phyloP scores from a whole-genome alignment of 2,329 filamentous ascomycete genomes.

The Gaeumannomyces tritici region DNA sequence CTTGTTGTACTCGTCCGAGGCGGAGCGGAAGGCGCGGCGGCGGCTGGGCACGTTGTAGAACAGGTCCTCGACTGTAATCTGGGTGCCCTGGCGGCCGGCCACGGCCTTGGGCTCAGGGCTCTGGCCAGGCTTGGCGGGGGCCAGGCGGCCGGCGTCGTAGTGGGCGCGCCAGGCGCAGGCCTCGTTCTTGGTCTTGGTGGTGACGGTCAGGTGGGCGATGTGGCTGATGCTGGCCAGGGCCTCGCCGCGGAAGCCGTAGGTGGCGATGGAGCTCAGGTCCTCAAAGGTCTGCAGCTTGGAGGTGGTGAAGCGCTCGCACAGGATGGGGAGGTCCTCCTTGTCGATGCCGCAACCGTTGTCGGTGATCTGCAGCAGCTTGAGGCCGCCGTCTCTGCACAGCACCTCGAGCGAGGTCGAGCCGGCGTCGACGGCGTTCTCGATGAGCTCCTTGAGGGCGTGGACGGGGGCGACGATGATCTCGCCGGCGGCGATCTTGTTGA shows the following conservation, averaged over 20 bases:
- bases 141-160: slow-evolving; percentile 75
- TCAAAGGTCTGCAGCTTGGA: slow-evolving; percentile 93
- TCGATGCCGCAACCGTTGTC: slow-evolving; percentile 96
- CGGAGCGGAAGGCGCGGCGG: slow-evolving; percentile 78
- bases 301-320: slow-evolving; percentile 94
- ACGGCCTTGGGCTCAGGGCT: slow-evolving; percentile 75
- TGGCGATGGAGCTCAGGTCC: slow-evolving; percentile 79
- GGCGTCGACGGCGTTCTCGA: slow-evolving; percentile 97
- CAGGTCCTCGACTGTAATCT: slow-evolving; percentile 92
- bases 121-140: slow-evolving; percentile 80
- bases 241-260: slow-evolving; percentile 96
- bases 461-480: slow-evolving; percentile 98
- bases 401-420: slow-evolving; percentile 87
- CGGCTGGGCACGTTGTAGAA: slow-evolving; percentile 95
- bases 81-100: slow-evolving; percentile 81
- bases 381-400: slow-evolving; percentile 84
- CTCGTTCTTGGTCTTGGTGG: slow-evolving; percentile 83
- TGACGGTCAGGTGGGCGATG: slow-evolving; percentile 91
- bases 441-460: slow-evolving; percentile 89
- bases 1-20: slow-evolving; percentile 94
- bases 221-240: slow-evolving; percentile 96
- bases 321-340: slow-evolving; percentile 83
- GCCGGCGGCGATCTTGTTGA: slow-evolving; percentile 97
- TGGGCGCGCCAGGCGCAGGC: slow-evolving; percentile 83
- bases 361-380: slow-evolving; percentile 92